Evolutionary conservation across 371 early-diverging fungal genomes (phyloP).

Genomic region (Syncephalastrum contaminatum): DNA sequence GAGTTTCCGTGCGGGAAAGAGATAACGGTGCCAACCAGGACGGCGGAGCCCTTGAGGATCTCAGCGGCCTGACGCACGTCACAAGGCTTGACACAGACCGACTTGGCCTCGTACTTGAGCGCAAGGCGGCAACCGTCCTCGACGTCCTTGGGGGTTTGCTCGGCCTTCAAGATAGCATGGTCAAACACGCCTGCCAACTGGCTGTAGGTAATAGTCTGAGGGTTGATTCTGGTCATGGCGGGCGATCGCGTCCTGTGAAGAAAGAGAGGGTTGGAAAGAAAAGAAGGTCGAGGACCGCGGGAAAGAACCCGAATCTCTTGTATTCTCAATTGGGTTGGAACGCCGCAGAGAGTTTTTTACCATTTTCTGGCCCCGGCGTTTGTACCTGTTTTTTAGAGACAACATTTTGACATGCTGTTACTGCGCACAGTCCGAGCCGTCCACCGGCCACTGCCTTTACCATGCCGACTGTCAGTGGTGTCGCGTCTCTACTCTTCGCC

Average conservation of each 20-base stretch:
- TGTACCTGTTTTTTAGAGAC: too few species aligned
- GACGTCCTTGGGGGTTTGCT: conserved; percentile 59
- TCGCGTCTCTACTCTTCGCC: too few species aligned
- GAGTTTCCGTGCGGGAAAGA: conserved; percentile 70
- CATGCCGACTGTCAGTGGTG: too few species aligned
- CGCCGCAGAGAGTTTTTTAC: too few species aligned
- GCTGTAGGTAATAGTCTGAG: conserved; percentile 51
- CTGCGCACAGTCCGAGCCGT: too few species aligned
- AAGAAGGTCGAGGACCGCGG: too few species aligned
- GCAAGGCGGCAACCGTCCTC: conserved; percentile 56
- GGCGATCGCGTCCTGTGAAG: not conserved
- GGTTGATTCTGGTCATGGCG: conserved; percentile 34
- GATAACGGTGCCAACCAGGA: conserved; percentile 64
- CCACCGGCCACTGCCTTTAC: too few species aligned
- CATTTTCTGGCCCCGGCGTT: too few species aligned
- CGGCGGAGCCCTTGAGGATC: conserved; percentile 42
- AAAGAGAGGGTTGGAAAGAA: conserved; percentile 1
- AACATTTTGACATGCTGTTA: too few species aligned
- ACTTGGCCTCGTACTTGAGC: conserved; percentile 51
- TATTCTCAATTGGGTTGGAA: too few species aligned
- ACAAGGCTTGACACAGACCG: conserved; percentile 70
- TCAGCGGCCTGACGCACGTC: conserved; percentile 57
- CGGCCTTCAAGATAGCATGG: conserved; percentile 64
- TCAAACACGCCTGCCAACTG: conserved; percentile 63
- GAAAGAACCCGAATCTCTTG: too few species aligned